A percentile compares a stretch with the other conserved stretches of the same genome.
Conservation (phyloP, 169 alveolate species). For the Plasmodium gallinaceum region DNA sequence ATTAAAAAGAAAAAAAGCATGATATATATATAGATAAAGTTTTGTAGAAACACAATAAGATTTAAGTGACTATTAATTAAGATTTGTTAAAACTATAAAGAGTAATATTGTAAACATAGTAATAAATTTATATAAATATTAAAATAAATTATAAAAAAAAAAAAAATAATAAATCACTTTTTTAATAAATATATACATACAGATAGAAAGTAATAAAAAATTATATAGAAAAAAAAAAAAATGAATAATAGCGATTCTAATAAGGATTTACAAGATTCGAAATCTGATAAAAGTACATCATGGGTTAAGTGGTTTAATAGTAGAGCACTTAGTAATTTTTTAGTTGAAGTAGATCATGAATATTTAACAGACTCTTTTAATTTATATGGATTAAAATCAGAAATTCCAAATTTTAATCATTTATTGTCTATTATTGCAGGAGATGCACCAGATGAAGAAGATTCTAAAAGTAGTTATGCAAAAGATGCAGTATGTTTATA, state of each 20-base stretch:
- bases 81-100: not conserved
- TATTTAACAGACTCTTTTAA: constrained; percentile 84
- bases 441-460: constrained; percentile 86
- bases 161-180: not conserved
- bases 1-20: not conserved
- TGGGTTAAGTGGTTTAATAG: constrained; percentile 76
- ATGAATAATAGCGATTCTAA: constrained; percentile 58
- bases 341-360: constrained; percentile 82
- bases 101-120: too few relatives aligned
- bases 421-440: constrained; percentile 85
- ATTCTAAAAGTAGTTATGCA: constrained; percentile 80
- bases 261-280: constrained; percentile 54
- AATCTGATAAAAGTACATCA: constrained; percentile 71
- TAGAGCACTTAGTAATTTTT: constrained; percentile 59
- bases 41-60: not conserved
- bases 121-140: too few relatives aligned
- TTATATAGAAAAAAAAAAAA: constrained; percentile 7
- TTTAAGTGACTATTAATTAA: not conserved
- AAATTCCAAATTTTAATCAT: constrained; percentile 80
- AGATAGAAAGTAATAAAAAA: not conserved
- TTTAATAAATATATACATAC: not conserved
- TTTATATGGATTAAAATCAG: constrained; percentile 81
- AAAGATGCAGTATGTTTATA: constrained; percentile 94
- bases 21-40: not conserved
- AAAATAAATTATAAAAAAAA: too few relatives aligned